phyloP scores from a whole-genome alignment of 257 asterid species.

The Solanum ossicruentum region DNA sequence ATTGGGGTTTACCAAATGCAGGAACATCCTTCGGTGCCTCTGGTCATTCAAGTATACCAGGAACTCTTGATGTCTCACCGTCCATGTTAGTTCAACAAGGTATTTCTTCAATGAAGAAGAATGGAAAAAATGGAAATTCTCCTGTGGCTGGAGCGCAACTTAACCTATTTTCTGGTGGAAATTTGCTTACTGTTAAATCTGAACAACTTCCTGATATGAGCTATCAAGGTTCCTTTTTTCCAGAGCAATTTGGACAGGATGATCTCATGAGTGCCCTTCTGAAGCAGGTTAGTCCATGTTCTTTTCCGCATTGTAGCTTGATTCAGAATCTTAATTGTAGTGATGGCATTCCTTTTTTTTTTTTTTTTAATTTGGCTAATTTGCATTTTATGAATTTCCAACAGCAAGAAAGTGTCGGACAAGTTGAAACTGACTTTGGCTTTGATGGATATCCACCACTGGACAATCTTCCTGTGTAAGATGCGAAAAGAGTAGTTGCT shows the following conservation, averaged over 20 bases:
- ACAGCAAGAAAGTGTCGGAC: conserved; percentile 54
- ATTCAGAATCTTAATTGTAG: background rate
- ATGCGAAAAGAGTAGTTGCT: background rate
- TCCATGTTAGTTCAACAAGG: conserved; percentile 34
- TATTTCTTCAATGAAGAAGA: conserved; percentile 26
- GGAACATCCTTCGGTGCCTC: conserved; percentile 29
- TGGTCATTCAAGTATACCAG: conserved; percentile 21
- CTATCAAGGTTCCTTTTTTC: conserved; percentile 25
- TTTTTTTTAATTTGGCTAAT: background rate
- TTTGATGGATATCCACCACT: conserved; percentile 44
- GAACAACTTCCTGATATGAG: conserved; percentile 38
- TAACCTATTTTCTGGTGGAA: conserved; percentile 17
- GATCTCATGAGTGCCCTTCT: conserved; percentile 68
- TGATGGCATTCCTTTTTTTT: background rate
- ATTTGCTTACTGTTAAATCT: conserved; percentile 27
- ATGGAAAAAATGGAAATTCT: conserved; percentile 11
- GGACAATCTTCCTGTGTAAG: conserved; percentile 64
- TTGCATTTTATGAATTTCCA: background rate
- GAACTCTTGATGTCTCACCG: conserved; percentile 19
- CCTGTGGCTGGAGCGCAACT: conserved; percentile 16
- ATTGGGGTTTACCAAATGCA: conserved; percentile 37
- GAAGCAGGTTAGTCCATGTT: conserved; percentile 39
- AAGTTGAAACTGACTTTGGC: conserved; percentile 55
- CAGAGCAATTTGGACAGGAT: conserved; percentile 56
- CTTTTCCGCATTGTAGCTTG: background rate